phyloP scores from a whole-genome alignment of 768 basidiomycete genomes.

The Mycena indigotica region DNA sequence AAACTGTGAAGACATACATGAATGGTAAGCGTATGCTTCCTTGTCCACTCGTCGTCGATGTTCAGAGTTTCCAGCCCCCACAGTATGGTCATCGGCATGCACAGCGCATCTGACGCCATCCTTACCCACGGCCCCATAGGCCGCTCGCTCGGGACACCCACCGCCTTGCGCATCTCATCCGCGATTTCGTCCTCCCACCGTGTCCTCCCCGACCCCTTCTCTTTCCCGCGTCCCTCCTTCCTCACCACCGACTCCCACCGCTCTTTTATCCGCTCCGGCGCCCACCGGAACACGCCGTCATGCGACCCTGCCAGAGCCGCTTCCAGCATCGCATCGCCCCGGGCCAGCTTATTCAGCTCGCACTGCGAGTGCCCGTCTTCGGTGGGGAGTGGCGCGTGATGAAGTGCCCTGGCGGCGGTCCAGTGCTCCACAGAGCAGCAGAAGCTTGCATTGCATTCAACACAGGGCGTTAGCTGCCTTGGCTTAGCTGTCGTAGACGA shows the following conservation, averaged over 20 bases:
- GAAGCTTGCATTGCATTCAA: conserved; percentile 27
- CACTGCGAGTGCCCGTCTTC: conserved; percentile 27
- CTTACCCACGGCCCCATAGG: conserved; percentile 25
- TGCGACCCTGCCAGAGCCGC: not conserved
- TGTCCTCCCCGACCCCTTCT: not conserved
- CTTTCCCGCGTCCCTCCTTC: not conserved
- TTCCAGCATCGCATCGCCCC: conserved; percentile 19
- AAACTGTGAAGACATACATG: conserved; percentile 32
- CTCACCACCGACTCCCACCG: conserved; percentile 30
- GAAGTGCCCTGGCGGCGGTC: conserved; percentile 20
- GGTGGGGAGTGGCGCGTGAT: conserved; percentile 24
- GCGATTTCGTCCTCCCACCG: conserved; percentile 32
- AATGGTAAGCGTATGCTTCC: conserved; percentile 32
- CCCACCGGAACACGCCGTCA: conserved; percentile 30
- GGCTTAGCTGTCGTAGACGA: conserved; percentile 3
- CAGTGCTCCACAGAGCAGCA: conserved; percentile 31
- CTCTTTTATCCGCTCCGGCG: conserved; percentile 30
- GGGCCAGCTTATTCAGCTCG: conserved; percentile 27
- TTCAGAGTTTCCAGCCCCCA: conserved; percentile 35
- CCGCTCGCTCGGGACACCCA: conserved; percentile 1
- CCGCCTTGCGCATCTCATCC: conserved; percentile 13
- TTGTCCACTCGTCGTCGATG: conserved; percentile 31
- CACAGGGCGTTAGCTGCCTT: conserved; percentile 24
- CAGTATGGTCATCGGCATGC: conserved; percentile 37
- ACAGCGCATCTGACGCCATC: conserved; percentile 29